These are phyloP conservation scores for Ophiostoma quercus DNA, from an alignment of 2,329 filamentous ascomycete genomes.

Conservation along the genomic window DNA sequence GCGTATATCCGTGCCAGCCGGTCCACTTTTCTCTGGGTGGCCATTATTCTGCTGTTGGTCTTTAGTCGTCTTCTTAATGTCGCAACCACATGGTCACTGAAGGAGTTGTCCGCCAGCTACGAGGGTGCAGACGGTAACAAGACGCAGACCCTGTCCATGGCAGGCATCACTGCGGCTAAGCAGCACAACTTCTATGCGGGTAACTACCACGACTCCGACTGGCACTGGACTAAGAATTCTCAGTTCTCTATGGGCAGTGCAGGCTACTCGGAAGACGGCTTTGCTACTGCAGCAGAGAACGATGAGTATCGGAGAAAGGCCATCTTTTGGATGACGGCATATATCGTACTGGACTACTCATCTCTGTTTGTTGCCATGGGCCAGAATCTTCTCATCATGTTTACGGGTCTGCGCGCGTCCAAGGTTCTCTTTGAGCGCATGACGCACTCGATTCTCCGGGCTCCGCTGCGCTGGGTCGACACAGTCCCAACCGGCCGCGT, in stretches of 20 bases:
- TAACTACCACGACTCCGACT: not conserved
- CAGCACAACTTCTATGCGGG: not conserved
- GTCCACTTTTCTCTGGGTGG: conserved; percentile 31
- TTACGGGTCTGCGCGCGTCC: conserved; percentile 33
- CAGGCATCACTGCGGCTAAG: not conserved
- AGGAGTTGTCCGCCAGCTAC: conserved; percentile 33
- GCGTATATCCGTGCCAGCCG: conserved; percentile 35
- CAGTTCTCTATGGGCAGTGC: not conserved
- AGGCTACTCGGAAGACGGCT: conserved; percentile 12
- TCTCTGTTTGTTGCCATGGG: conserved; percentile 27
- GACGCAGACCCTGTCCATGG: not conserved
- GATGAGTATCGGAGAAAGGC: conserved; percentile 26
- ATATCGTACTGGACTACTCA: conserved; percentile 32
- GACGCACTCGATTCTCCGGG: conserved; percentile 37
- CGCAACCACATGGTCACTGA: conserved; percentile 35
- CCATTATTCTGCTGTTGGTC: conserved; percentile 30
- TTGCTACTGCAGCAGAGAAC: conserved; percentile 7
- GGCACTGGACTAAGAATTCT: conserved; percentile 6
- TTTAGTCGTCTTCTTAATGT: conserved; percentile 30
- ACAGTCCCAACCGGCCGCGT: conserved; percentile 40
- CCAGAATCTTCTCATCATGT: conserved; percentile 31
- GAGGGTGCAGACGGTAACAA: conserved; percentile 22
- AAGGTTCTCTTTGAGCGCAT: conserved; percentile 34
- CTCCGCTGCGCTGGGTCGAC: conserved; percentile 40
- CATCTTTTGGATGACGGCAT: conserved; percentile 32